Conservation (phyloP, 2,329 filamentous ascomycete genomes). For the Trichophaea hybrida region DNA sequence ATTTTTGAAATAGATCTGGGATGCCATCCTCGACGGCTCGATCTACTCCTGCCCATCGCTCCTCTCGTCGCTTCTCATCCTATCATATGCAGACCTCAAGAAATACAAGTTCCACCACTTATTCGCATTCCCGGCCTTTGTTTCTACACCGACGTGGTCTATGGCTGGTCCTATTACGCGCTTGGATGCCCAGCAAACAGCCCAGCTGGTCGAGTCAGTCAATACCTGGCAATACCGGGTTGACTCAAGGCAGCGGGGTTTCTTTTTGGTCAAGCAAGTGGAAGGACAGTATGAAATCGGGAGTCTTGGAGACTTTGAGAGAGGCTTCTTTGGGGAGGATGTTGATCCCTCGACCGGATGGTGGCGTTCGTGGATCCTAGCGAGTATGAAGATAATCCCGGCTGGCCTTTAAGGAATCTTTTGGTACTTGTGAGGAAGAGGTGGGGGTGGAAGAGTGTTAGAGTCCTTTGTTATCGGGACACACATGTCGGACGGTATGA, state of each 20-base stretch:
- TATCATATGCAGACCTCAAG: constrained; percentile 91
- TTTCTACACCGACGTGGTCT: constrained; percentile 75
- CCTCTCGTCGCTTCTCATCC: constrained; percentile 71
- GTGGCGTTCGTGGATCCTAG: constrained; percentile 86
- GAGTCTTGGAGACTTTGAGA: constrained; percentile 63
- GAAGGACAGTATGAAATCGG: constrained; percentile 55
- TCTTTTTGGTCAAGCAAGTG: constrained; percentile 76
- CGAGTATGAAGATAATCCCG: constrained; percentile 72
- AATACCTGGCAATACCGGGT: constrained; percentile 76
- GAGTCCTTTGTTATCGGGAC: constrained; percentile 84
- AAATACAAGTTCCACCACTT: constrained; percentile 98
- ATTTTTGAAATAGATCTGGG: constrained; percentile 59
- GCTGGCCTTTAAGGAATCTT: constrained; percentile 85
- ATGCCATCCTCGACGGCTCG: constrained; percentile 88
- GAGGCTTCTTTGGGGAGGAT: constrained; percentile 58
- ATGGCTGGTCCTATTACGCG: constrained; percentile 40
- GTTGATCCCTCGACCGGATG: constrained; percentile 58
- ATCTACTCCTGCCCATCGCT: constrained; percentile 92
- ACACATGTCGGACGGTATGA: constrained; percentile 62
- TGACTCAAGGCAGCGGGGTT: constrained; percentile 76
- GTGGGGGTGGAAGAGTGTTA: constrained; percentile 60
- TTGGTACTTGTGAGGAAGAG: constrained; percentile 70
- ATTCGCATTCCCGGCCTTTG: constrained; percentile 88
- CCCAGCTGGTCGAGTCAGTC: constrained; percentile 63
- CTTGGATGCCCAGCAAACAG: constrained; percentile 56